Conservation (phyloP, 2,329 filamentous ascomycete genomes). For the Onygenales sp. region DNA sequence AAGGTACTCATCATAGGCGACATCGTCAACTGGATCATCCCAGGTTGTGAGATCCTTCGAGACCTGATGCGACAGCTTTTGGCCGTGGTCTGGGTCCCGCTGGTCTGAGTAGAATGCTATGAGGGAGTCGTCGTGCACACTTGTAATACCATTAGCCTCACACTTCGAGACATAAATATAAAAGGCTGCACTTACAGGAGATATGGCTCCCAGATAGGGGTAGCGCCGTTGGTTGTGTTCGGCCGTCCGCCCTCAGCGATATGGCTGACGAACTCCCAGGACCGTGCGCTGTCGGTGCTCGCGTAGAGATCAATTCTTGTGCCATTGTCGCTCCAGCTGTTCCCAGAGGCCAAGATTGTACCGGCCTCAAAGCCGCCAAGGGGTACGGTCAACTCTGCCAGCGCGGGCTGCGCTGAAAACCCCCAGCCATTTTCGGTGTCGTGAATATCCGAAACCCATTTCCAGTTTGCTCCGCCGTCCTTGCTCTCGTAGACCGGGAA, state of each 20-base stretch:
- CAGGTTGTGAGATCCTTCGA: conserved; percentile 1
- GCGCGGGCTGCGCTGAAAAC: conserved; percentile 55
- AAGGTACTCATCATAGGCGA: not conserved
- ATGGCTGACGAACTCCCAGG: conserved; percentile 56
- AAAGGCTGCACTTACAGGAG: conserved; percentile 25
- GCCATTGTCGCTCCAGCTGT: conserved; percentile 41
- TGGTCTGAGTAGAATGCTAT: not conserved
- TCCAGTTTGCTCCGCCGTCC: conserved; percentile 49
- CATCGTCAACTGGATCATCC: not conserved
- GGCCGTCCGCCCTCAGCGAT: conserved; percentile 52
- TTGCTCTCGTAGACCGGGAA: conserved; percentile 4
- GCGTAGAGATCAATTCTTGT: conserved; percentile 60
- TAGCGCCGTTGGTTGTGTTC: conserved; percentile 50
- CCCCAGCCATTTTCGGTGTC: conserved; percentile 56
- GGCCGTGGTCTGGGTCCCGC: not conserved
- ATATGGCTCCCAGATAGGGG: conserved; percentile 62
- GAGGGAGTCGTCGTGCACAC: not conserved
- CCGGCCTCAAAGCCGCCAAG: conserved; percentile 50
- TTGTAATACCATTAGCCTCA: not conserved
- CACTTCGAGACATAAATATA: not conserved
- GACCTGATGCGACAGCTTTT: not conserved
- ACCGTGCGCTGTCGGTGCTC: conserved; percentile 47
- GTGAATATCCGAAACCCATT: conserved; percentile 48
- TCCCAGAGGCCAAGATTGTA: conserved; percentile 52
- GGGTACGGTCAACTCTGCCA: conserved; percentile 49